Conservation (phyloP, 179 eudicot genomes). For the Actinidia chinensis region DNA sequence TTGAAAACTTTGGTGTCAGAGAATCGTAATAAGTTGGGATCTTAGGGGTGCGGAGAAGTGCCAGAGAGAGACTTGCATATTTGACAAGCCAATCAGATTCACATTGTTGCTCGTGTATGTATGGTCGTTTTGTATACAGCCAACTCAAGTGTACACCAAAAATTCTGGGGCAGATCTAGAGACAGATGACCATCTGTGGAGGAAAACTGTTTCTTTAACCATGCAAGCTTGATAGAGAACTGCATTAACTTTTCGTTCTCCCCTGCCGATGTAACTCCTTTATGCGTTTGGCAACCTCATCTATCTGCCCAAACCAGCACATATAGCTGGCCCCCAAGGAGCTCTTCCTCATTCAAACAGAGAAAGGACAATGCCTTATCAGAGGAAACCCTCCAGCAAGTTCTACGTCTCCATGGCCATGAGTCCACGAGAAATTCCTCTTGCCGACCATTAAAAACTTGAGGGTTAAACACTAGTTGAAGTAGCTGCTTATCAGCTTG, state of each 20-base stretch:
- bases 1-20: slow-evolving; percentile 48
- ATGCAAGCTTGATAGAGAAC: slow-evolving; percentile 64
- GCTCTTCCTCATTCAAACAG: slow-evolving; percentile 54
- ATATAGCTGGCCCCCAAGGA: slow-evolving; percentile 85
- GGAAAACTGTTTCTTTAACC: slow-evolving; percentile 65
- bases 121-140: slow-evolving; percentile 58
- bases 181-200: slow-evolving; percentile 69
- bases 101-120: slow-evolving; percentile 81
- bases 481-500: slow-evolving; percentile 77
- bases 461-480: slow-evolving; percentile 58
- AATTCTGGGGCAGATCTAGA: slow-evolving; percentile 64
- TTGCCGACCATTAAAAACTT: slow-evolving; percentile 30
- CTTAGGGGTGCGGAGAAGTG: slow-evolving; percentile 63
- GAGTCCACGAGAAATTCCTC: slow-evolving; percentile 63
- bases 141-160: slow-evolving; percentile 75
- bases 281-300: slow-evolving; percentile 77
- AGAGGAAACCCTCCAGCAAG: slow-evolving; percentile 51
- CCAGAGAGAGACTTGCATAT: slow-evolving; percentile 64
- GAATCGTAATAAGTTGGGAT: slow-evolving; percentile 69
- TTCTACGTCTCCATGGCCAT: slow-evolving; percentile 63
- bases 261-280: slow-evolving; percentile 33
- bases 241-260: slow-evolving; percentile 57
- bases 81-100: slow-evolving; percentile 71
- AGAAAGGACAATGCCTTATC: slow-evolving; percentile 55
- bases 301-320: slow-evolving; percentile 98